Conservation (phyloP, 441 rosid species). For the Jatropha multifida region DNA sequence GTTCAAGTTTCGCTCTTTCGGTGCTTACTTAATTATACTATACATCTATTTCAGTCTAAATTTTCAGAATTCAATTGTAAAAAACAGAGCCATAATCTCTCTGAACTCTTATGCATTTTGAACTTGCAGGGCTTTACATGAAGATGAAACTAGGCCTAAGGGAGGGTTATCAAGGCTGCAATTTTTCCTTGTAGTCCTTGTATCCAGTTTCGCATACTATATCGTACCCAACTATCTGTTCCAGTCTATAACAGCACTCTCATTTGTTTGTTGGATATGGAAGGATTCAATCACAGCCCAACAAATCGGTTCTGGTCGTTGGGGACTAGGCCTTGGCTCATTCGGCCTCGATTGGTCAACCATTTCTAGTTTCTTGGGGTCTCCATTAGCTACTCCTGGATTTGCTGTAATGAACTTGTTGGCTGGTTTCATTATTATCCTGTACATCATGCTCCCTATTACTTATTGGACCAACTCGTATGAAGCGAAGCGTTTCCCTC, state of each 20-base stretch:
- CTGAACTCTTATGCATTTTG: neutral
- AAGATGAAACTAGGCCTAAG: constrained; percentile 37
- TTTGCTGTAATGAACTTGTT: constrained; percentile 41
- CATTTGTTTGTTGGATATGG: constrained; percentile 47
- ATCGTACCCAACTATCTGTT: constrained; percentile 43
- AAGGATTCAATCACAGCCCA: constrained; percentile 40
- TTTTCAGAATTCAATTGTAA: neutral
- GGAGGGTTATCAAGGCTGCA: constrained; percentile 46
- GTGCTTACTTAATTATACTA: constrained; percentile 15
- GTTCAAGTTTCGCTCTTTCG: constrained; percentile 56
- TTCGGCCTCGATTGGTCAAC: constrained; percentile 50
- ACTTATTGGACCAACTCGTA: constrained; percentile 41
- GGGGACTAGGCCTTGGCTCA: constrained; percentile 44
- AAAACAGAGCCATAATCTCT: neutral
- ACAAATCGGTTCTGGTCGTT: constrained; percentile 41
- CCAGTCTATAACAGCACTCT: constrained; percentile 41
- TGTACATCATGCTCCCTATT: constrained; percentile 35
- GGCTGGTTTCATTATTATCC: constrained; percentile 34
- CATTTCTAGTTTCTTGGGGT: constrained; percentile 34
- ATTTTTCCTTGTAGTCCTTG: constrained; percentile 40
- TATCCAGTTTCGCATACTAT: constrained; percentile 44
- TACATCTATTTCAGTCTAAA: neutral
- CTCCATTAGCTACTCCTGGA: constrained; percentile 42
- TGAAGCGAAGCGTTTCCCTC: constrained; percentile 42
- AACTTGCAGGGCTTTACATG: constrained; percentile 44